These are phyloP conservation scores for Claviceps africana DNA, from an alignment of 2,329 filamentous ascomycete species.

Conservation along the genomic window DNA sequence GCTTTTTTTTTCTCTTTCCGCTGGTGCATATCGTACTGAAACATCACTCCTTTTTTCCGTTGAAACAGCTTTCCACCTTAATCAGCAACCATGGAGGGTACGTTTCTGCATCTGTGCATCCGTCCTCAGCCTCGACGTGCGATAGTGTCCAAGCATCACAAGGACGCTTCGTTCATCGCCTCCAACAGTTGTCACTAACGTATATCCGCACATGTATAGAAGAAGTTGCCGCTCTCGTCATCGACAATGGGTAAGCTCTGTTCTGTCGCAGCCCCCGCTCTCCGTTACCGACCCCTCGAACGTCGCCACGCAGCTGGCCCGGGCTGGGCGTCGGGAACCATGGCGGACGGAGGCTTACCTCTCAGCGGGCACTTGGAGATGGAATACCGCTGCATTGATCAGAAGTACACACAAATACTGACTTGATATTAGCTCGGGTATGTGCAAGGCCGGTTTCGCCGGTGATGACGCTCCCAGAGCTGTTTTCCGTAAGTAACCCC, in stretches of 20 bases:
- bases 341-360: neutral
- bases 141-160: neutral
- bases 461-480: conserved; percentile 99
- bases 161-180: neutral
- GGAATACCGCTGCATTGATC: neutral
- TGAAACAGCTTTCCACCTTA: conserved; percentile 21
- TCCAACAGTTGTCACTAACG: conserved; percentile 25
- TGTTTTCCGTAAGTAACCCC: conserved; percentile 84
- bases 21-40: conserved; percentile 3
- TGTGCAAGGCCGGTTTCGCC: conserved; percentile 99
- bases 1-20: neutral
- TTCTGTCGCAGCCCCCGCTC: conserved; percentile 12
- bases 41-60: conserved; percentile 8
- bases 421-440: conserved; percentile 71
- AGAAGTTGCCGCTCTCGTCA: conserved; percentile 99
- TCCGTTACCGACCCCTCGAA: conserved; percentile 23
- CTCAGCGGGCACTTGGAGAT: neutral
- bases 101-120: conserved; percentile 13
- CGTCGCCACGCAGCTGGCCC: conserved; percentile 4
- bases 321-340: conserved; percentile 1
- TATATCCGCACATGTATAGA: conserved; percentile 45
- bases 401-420: conserved; percentile 17
- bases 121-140: neutral
- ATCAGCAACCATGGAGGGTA: conserved; percentile 45
- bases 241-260: conserved; percentile 98